Evolutionary conservation across 768 basidiomycete species (phyloP), one percentile per base, ranked within the genome.

Genomic region (Psilocybe cubensis): DNA sequence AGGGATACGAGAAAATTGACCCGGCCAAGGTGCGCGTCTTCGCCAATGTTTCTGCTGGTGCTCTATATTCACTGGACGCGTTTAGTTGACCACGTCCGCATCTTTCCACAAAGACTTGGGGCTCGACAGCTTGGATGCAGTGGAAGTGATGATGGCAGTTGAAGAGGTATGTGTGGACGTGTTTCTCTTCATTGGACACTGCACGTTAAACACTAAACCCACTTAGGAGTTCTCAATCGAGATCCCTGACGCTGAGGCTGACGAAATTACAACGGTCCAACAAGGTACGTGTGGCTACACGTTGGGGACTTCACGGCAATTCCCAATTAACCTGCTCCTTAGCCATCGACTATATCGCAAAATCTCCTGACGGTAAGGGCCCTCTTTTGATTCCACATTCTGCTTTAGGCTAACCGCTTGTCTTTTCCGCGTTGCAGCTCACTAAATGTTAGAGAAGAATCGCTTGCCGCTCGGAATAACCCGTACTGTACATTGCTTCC

Each of bases 81-180:
- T 45, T 42, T 59, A 96, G 95, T 79, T 98, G 66, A 79, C 82
- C 17, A 64, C 83, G 9, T 68, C 80, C 29, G 78, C 92, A 10
- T 80, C 84, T 10, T 95, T 97, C 73, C 75, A 85, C 50, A 80
- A 85, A 44, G 93, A 97, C 79, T 83, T 97, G 50, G 94, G 92
- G 27, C 82, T 97, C 28, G 97, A 99, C 76, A 98, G 95, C 66
- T 78, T 99, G 70, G 97, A 99, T 72, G 85, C 95, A 18, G 96
- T 99, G 18, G 97, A 99, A 74, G 95, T 98, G 24, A 92, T 98
- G 66, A 97, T 99, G 95, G 94, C 96, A 38, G 89, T 99, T 64
- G 97, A 99, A 77, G 97, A 95, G 85, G 89, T 86, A 63, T 21
- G 69, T 86, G 64, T 21, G 69, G 42, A 25, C 52, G 20, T 50